Evolutionary conservation across 768 basidiomycete genomes (phyloP).

Genomic region (Royoungia palumana): DNA sequence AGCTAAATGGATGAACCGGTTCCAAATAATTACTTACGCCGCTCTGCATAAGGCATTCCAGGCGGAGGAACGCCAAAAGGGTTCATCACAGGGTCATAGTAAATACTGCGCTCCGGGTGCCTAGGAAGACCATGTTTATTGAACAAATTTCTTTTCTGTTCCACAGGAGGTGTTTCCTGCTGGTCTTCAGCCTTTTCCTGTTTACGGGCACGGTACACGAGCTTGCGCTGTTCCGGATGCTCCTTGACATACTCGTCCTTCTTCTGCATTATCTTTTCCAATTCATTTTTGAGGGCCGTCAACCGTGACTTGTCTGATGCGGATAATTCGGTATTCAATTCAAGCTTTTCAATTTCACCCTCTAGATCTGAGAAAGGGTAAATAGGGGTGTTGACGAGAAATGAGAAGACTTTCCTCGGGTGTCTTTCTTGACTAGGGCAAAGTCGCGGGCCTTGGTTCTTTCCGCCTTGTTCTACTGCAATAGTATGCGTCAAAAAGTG

Average conservation of each 20-base stretch:
- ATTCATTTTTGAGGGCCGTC: slow-evolving; percentile 67
- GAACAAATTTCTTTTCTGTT: slow-evolving; percentile 64
- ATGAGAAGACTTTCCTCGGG: slow-evolving; percentile 51
- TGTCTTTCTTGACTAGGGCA: slow-evolving; percentile 93
- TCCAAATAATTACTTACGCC: slow-evolving; percentile 53
- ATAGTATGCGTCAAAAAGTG: slow-evolving; percentile 10
- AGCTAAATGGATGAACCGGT: neutral
- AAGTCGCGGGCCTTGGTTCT: slow-evolving; percentile 82
- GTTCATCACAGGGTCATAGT: slow-evolving; percentile 92
- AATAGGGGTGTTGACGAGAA: neutral
- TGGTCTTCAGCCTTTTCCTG: slow-evolving; percentile 40
- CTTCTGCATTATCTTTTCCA: slow-evolving; percentile 76
- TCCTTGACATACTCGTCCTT: slow-evolving; percentile 91
- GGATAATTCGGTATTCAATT: slow-evolving; percentile 42
- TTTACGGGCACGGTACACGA: slow-evolving; percentile 67
- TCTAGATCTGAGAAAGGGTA: slow-evolving; percentile 59
- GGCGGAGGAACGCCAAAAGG: slow-evolving; percentile 92
- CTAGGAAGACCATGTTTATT: slow-evolving; percentile 81
- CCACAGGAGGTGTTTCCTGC: slow-evolving; percentile 37
- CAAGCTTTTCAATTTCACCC: slow-evolving; percentile 71
- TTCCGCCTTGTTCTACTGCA: slow-evolving; percentile 87
- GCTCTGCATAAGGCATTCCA: slow-evolving; percentile 92
- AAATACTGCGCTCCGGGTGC: slow-evolving; percentile 89
- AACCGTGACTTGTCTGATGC: slow-evolving; percentile 64
- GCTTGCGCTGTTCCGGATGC: slow-evolving; percentile 87